phyloP scores from a whole-genome alignment of 306 rosid species.

The Acacia crassicarpa region DNA sequence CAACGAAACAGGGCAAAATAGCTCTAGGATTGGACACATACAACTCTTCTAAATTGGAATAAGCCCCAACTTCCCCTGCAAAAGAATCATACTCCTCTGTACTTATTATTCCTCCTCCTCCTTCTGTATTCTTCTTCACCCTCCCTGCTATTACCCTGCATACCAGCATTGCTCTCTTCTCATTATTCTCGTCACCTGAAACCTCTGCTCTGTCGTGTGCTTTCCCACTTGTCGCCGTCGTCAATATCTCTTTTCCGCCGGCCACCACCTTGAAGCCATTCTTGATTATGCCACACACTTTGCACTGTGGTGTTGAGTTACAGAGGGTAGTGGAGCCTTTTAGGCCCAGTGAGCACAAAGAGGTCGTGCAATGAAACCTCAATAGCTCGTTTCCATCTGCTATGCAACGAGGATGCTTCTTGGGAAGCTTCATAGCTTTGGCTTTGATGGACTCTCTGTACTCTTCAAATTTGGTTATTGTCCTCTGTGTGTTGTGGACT shows the following conservation, averaged over 20 bases:
- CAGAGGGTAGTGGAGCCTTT: constrained; percentile 91
- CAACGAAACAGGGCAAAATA: constrained; percentile 98
- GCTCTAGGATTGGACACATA: constrained; percentile 76
- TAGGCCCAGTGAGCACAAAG: constrained; percentile 76
- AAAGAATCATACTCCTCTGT: constrained; percentile 81
- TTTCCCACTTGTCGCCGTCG: constrained; percentile 89
- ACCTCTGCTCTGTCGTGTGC: constrained; percentile 73
- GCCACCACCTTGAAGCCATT: constrained; percentile 61
- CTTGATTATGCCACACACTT: constrained; percentile 71
- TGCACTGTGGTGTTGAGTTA: constrained; percentile 70
- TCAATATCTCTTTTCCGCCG: constrained; percentile 61
- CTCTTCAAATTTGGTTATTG: constrained; percentile 77
- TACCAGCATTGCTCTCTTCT: constrained; percentile 90
- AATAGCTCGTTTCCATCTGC: constrained; percentile 97
- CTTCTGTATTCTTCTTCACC: constrained; percentile 77
- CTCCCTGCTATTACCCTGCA: constrained; percentile 97
- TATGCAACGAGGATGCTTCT: constrained; percentile 86
- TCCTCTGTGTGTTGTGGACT: constrained; percentile 82
- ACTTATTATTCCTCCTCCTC: constrained; percentile 15
- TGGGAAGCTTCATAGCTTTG: constrained; percentile 68
- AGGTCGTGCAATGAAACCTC: constrained; percentile 84
- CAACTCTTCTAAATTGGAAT: constrained; percentile 91
- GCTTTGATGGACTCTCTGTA: constrained; percentile 86
- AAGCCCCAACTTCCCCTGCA: constrained; percentile 74
- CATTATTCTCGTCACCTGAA: constrained; percentile 20